phyloP scores from a whole-genome alignment of 2,329 filamentous ascomycete genomes.

The Cercospora citrullina region DNA sequence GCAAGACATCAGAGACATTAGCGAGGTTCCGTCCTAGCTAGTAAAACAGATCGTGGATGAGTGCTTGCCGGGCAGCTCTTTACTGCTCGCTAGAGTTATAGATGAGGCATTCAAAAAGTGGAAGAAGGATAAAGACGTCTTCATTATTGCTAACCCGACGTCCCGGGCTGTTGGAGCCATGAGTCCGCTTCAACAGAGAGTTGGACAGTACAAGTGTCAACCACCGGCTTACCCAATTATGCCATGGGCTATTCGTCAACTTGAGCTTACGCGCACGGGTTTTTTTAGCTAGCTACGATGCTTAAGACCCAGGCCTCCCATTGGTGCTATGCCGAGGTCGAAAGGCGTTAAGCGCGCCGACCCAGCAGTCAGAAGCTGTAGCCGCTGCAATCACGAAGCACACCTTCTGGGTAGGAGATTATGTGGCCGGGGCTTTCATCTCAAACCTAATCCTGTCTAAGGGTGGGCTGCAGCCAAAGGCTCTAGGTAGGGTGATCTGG shows the following conservation, averaged over 20 bases:
- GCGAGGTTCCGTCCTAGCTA: not conserved
- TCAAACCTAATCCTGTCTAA: not conserved
- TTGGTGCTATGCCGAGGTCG: not conserved
- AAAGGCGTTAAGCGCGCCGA: not conserved
- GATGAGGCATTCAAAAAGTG: not conserved
- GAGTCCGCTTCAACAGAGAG: not conserved
- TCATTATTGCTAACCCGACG: not conserved
- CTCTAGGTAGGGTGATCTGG: not conserved
- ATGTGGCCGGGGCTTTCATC: not conserved
- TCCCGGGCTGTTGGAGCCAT: not conserved
- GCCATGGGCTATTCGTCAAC: not conserved
- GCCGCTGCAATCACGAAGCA: not conserved
- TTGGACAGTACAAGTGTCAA: not conserved
- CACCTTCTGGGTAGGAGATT: not conserved
- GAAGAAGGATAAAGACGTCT: not conserved
- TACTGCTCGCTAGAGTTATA: not conserved
- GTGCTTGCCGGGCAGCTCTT: not conserved
- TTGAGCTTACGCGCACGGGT: not conserved
- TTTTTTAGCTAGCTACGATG: not conserved
- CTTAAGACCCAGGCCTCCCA: not conserved
- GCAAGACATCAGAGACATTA: not conserved
- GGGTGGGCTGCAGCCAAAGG: not conserved
- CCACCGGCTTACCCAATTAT: not conserved
- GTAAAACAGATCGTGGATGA: not conserved
- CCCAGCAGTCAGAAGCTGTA: not conserved